Base-by-base conservation (phyloP, 257 asterid species). In the Avicennia marina region DNA sequence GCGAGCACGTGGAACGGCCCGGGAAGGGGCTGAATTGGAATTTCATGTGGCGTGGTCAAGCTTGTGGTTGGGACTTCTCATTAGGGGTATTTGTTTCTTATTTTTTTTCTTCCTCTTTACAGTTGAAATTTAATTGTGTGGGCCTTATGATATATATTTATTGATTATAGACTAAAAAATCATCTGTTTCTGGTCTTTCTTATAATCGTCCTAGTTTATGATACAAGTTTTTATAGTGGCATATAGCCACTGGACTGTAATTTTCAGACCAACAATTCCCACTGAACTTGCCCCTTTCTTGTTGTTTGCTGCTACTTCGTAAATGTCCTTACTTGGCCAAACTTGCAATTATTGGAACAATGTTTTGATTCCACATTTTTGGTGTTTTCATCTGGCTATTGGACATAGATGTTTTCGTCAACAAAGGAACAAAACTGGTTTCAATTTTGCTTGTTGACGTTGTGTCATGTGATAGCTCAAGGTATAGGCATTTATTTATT, bases 21-120 rank as follows among this genome's bases (percentile, higher is more conserved):
- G 56, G 11, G 21, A 13, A 45, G 58, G 73, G 74, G 2, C 52
- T 20, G 26, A 59, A 70, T 49, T 40, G 57, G 57, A 40, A 69
- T 16, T 70, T 26, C 58, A 20, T 10, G 20, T 22, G 9, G 34
- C 32, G 25, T 25, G 18, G 24, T 27, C 1, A 11, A 29, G 70
- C 0, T 36, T 36, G 60, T 59, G 50, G 69, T 55, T 69, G 76
- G n/a, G n/a, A n/a, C n/a, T n/a, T n/a, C n/a, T n/a, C 45, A 9
- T n/a, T 44, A 32, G 57, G 38, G 60, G 50, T 63, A 66, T 71
- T 71, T 58, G 58, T 36, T 36, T 36, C 13, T 36, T 5, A 36
- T 36, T 36, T 70, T 47, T 53, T 53, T 29, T 31, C 31, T 12
- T 10, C 4, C 15, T 22, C 4, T 25, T 46, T 32, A 3, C 13